Evolutionary conservation across 176 grass and related monocot genomes (phyloP).

Genomic region (Ensete ventricosum): DNA sequence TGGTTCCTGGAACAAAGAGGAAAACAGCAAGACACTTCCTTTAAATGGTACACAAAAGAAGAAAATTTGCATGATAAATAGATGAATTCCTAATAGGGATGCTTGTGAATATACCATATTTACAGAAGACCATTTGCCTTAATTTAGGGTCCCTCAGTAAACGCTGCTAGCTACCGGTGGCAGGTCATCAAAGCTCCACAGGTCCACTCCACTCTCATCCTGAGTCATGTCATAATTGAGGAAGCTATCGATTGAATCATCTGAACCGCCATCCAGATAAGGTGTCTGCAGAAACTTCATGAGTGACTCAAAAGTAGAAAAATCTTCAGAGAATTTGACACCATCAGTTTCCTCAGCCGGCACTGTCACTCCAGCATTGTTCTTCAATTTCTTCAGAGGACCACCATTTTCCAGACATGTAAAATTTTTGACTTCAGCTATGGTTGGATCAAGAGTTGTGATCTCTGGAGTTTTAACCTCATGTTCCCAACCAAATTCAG

Average conservation of each 20-base stretch:
- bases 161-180: conserved; percentile 31
- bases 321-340: conserved; percentile 22
- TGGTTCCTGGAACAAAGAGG: background rate
- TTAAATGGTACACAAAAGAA: background rate
- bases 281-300: conserved; percentile 38
- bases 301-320: conserved; percentile 32
- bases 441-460: conserved; percentile 25
- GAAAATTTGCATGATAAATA: background rate
- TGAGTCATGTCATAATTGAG: conserved; percentile 20
- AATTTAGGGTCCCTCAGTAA: conserved; percentile 27
- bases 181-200: conserved; percentile 60
- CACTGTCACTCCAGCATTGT: conserved; percentile 34
- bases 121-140: background rate
- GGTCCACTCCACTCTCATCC: conserved; percentile 18
- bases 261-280: conserved; percentile 37
- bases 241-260: conserved; percentile 42
- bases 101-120: conserved; percentile 17
- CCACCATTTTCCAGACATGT: conserved; percentile 26
- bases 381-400: conserved; percentile 41
- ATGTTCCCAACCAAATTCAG: conserved; percentile 39
- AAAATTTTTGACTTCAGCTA: conserved; percentile 16
- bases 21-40: background rate
- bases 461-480: conserved; percentile 40
- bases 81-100: background rate
- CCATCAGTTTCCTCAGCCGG: conserved; percentile 21